Base-by-base conservation (phyloP, 2,329 filamentous ascomycete species). In the Arthroderma sp. region DNA sequence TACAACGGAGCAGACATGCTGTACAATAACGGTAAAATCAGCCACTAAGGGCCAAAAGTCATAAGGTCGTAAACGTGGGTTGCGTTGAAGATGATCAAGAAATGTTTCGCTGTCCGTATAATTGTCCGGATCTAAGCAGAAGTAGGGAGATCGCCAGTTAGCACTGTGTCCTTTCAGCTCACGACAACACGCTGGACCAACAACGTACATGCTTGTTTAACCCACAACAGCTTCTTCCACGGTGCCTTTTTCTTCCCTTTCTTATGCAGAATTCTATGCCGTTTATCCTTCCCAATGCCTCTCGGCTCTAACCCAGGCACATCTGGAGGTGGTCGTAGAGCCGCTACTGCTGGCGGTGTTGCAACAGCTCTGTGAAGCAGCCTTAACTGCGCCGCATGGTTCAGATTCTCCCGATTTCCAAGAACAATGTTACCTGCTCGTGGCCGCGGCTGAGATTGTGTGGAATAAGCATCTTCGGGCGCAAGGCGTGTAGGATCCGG, bases 101-200 rank as follows among this genome's bases (percentile, higher is more conserved):
- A 98, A 98, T 1, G 91, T 96, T 48, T 86, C 85, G 60, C 91
- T 87, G 61, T 98, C 91, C 36, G 91, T 96, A 62, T 96, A 96
- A 64, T 98, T 98, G 64, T 98, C 91, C n/a, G 91, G 88, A 60
- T 93, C 86, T 88, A 54, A 37, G 47, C 28, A 31, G n/a, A 7
- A 5, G 0, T 41, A n/a, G 8, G 34, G 6, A 28, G 11, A n/a
- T 32, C 5, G 27, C 30, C 29, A 15, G 27, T 34, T n/a, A 40
- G 31, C 34, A 30, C 5, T 8, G 6, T 30, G 31, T 31, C 38
- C 32, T 30, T 3, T 36, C 29, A 8, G 30, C 3, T 33, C 37
- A 11, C 3, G 3, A 7, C 22, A 15, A 27, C 15, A 29, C 22
- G n/a, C 28, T 4, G 4, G 22, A 36, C 2, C n/a, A 36, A 34